Evolutionary conservation across 2,329 filamentous ascomycete genomes (phyloP), one percentile per base, ranked within the genome.

Genomic region (Diaporthe sp.): DNA sequence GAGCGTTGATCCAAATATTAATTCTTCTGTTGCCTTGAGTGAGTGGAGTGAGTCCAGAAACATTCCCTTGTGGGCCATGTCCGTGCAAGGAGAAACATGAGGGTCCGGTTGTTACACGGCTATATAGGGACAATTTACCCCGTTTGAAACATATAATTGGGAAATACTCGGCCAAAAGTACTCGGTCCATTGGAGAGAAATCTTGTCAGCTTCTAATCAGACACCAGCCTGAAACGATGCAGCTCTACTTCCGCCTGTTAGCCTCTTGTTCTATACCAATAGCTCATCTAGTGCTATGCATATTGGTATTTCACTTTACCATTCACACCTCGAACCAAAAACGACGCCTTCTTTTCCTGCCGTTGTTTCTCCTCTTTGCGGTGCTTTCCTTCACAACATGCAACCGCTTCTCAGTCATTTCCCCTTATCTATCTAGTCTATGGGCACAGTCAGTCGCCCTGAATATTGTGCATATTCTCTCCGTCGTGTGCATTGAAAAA

Each of bases 391-490:
- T 70, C 22, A 39, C 17, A 37, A 28, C 47, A 8, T 70, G 31
- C 44, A 53, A 55, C 7, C 49, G 37, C 6, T 42, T 70, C 49
- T 39, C 31, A 13, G 34, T 37, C 5, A 15, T 42, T 9, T 53
- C 34, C 20, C 65, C 65, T 12, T 37, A 10, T n/a, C 65, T 55
- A 13, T 37, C 65, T 2, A 53, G 65, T 34, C 44, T 70, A 4
- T 70, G 65, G 65, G 65, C 65, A 28, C 65, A 70, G 17, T 70
- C 65, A 12, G 49, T 70, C 13, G n/a, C 65, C 10, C n/a, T 70
- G 47, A 70, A 70, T 39, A 70, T 70, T 3, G 65, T 70, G 2
- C 65, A 70, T 6, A 28, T 55, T 31, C 6, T 25, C 5, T 70
- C 65, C 17, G 15, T 70, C 3, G 20, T 70, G 2, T 39, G 34